phyloP scores from a whole-genome alignment of 1,284 basidiomycete species.

The Rhodotorula sp. region DNA sequence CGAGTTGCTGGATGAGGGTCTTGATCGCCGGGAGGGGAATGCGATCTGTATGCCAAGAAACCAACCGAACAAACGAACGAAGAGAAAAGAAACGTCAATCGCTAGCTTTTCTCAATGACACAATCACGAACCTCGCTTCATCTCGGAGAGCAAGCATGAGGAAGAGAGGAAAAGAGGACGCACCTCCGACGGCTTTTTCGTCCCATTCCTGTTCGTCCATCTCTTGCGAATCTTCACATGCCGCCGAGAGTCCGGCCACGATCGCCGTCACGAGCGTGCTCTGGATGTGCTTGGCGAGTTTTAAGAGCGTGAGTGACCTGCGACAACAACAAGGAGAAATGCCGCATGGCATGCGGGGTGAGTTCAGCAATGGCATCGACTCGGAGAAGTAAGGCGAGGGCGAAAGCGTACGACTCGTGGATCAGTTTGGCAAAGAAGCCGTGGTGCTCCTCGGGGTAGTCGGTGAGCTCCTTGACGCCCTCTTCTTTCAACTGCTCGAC shows the following conservation, averaged over 20 bases:
- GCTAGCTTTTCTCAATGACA: no score
- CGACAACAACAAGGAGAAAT: not conserved
- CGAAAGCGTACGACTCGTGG: constrained; percentile 32
- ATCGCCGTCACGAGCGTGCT: constrained; percentile 54
- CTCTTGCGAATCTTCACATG: constrained; percentile 39
- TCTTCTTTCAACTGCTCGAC: constrained; percentile 11
- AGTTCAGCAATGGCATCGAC: no score
- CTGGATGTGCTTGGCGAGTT: constrained; percentile 65
- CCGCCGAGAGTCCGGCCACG: constrained; percentile 9
- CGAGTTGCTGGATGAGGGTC: constrained; percentile 23
- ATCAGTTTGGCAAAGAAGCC: constrained; percentile 50
- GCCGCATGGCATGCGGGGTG: no score
- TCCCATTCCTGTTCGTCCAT: not conserved
- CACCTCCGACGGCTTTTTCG: constrained; percentile 1
- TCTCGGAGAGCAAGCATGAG: no score
- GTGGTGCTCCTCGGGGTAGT: constrained; percentile 61
- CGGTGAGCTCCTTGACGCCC: constrained; percentile 44
- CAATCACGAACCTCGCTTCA: no score
- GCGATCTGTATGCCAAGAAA: constrained; percentile 7
- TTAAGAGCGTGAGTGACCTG: constrained; percentile 66
- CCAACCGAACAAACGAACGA: no score
- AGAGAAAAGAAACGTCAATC: no score
- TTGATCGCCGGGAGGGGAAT: constrained; percentile 26
- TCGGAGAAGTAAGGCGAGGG: not conserved
- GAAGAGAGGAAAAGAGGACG: not conserved